These are phyloP conservation scores for Aquilaria yunnanensis DNA, from an alignment of 345 rosid species.

Conservation along the genomic window DNA sequence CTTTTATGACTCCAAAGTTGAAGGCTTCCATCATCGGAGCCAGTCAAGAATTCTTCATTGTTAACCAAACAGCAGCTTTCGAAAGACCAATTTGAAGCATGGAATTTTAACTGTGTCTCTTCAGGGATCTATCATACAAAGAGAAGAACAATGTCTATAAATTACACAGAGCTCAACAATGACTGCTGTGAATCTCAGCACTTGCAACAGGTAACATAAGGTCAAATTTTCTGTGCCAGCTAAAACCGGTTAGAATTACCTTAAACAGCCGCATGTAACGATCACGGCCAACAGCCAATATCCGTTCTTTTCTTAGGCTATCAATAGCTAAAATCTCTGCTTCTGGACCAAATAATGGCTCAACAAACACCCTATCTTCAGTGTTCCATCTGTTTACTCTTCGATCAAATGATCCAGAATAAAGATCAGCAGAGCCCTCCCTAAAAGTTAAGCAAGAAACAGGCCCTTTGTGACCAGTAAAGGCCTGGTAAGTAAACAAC, in stretches of 20 bases:
- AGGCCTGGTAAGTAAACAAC: constrained; percentile 48
- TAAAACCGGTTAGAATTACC: constrained; percentile 12
- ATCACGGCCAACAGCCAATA: constrained; percentile 79
- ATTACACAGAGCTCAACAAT: neutral
- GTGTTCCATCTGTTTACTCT: constrained; percentile 88
- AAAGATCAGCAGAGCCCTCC: constrained; percentile 78
- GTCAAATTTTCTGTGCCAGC: neutral
- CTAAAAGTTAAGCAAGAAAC: constrained; percentile 86
- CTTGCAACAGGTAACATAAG: neutral
- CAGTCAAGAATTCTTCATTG: constrained; percentile 79
- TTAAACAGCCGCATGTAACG: constrained; percentile 64
- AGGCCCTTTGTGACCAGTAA: constrained; percentile 85
- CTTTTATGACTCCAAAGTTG: constrained; percentile 62
- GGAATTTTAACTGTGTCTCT: constrained; percentile 56
- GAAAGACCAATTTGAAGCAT: constrained; percentile 75
- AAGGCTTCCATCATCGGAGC: constrained; percentile 92
- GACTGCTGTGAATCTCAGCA: neutral
- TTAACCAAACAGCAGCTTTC: constrained; percentile 89
- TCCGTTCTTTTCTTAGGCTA: constrained; percentile 75
- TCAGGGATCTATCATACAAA: constrained; percentile 66
- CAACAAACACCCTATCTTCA: constrained; percentile 81
- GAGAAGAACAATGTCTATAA: constrained; percentile 2
- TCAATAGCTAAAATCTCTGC: constrained; percentile 71
- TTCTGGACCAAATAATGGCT: constrained; percentile 75
- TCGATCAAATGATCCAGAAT: constrained; percentile 97